Base-by-base conservation (phyloP, 2,329 filamentous ascomycete genomes). In the Dactylellina parvicollis region DNA sequence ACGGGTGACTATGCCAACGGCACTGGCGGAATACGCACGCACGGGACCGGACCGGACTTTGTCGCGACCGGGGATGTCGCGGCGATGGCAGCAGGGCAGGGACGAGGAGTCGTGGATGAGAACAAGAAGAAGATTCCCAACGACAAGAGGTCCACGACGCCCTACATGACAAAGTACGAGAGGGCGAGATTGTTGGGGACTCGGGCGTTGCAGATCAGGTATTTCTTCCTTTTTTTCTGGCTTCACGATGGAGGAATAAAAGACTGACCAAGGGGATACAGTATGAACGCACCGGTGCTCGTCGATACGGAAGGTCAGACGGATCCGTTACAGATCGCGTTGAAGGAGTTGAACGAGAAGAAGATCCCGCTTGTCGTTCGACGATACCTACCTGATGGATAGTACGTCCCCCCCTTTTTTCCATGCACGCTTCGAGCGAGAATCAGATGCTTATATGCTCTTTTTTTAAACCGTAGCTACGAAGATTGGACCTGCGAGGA, bases 141-240 rank as follows among this genome's bases (percentile, higher is more conserved):
- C 77, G 91, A 93, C 76, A 87, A 96, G 82, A 88, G 95, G 78
- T 90, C 88, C 22, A 99, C 95, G 7, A 99, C 95, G 26, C 95
- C 94, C 1, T 99, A 97, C 83, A 96, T 99, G 94, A 99, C 95
- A 77, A 99, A 99, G 84, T 99, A 99, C 83, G 95, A 99, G 85
- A 88, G 89, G 78, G 95, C 95, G 75, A 89, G 95, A 79, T 94
- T 99, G 71, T 83, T 99, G 76, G 95, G 95, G 50, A 98, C 95
- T 40, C 86, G 95, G 77, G 95, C 95, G 40, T 82, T 98, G 80
- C 95, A 99, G 82, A 98, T 99, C 80, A 97, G 92, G 92, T 96
- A 82, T 61, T 87, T 49, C 16, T 14, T 47, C 26, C 16, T 22
- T 2, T 26, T 5, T 3, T 28, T 22, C 32, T 32, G 24, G 30